Base-by-base conservation (phyloP, 495 filamentous ascomycete genomes). In the Penicillium soppii region DNA sequence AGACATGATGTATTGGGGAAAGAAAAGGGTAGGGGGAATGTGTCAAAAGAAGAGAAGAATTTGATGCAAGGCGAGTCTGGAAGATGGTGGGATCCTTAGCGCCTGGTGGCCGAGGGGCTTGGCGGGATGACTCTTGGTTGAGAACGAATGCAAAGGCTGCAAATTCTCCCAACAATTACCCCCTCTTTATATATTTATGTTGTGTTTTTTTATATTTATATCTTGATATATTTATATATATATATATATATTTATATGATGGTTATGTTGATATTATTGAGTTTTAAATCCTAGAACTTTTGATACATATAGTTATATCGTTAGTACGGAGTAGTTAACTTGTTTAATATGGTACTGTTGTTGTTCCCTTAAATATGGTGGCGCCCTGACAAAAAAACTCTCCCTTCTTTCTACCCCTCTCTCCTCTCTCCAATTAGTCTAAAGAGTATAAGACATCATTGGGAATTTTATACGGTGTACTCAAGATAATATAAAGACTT, bases 1-100 rank as follows among this genome's bases (percentile, higher is more conserved):
- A 65, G 90, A 90, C 90, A 95, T 95, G 62, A 39, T 77, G 70
- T 63, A 37, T 43, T n/a, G n/a, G 45, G 36, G 33, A 49, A 47
- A 16, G 17, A 26, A 26, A 43, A 42, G 32, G 46, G 39, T 40
- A 60, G 55, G 53, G 64, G 56, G 46, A 52, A 56, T 56, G 46
- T 43, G 58, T 47, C 54, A 59, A 53, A 58, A 60, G 55, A 47
- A 60, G 63, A 60, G 62, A 68, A 68, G 68, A 66, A 61, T 70
- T 60, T 68, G 69, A 70, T 70, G 68, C 57, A 54, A 62, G 47
- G 53, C 53, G 59, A 56, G 68, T 73, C 69, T 70, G 66, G 69
- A 73, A 69, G 66, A 65, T 72, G 73, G 73, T 72, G 67, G 70
- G 69, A 72, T 72, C 55, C 65, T 74, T 74, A 76, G 72, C 72